A percentile compares a stretch with the other conserved stretches of the same genome.
phyloP scores from a whole-genome alignment of 208 protist genomes.

The Giardia duodenalis region DNA sequence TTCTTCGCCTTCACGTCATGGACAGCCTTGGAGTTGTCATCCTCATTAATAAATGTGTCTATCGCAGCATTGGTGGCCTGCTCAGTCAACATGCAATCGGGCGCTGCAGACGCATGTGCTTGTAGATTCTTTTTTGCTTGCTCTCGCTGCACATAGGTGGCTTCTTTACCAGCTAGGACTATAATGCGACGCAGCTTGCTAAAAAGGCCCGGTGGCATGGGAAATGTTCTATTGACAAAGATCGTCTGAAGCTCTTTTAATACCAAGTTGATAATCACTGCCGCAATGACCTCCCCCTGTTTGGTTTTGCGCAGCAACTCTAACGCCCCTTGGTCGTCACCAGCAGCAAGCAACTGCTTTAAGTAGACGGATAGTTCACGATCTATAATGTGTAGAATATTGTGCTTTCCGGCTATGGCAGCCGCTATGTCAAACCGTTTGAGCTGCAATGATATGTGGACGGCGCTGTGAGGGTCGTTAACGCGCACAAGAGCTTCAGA shows the following conservation, averaged over 20 bases:
- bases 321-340: conserved; percentile 9
- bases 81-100: not conserved
- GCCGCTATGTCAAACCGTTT: conserved; percentile 19
- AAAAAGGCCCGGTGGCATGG: not conserved
- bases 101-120: not conserved
- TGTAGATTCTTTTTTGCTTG: not conserved
- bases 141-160: not conserved
- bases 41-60: not conserved
- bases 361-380: not conserved
- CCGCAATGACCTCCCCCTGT: not conserved
- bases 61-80: not conserved
- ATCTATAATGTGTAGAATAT: not conserved
- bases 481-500: not conserved
- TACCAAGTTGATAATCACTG: not conserved
- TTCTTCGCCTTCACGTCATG: not conserved
- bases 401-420: not conserved
- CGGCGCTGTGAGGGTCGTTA: not conserved
- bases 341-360: not conserved
- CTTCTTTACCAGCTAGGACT: conserved; percentile 23
- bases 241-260: not conserved
- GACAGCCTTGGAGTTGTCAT: too few relatives aligned
- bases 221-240: not conserved
- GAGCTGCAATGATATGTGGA: not conserved
- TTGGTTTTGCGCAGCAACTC: conserved; percentile 8
- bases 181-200: not conserved